phyloP scores from a whole-genome alignment of 2,329 filamentous ascomycete species.

The Trichoderma aggressivum region DNA sequence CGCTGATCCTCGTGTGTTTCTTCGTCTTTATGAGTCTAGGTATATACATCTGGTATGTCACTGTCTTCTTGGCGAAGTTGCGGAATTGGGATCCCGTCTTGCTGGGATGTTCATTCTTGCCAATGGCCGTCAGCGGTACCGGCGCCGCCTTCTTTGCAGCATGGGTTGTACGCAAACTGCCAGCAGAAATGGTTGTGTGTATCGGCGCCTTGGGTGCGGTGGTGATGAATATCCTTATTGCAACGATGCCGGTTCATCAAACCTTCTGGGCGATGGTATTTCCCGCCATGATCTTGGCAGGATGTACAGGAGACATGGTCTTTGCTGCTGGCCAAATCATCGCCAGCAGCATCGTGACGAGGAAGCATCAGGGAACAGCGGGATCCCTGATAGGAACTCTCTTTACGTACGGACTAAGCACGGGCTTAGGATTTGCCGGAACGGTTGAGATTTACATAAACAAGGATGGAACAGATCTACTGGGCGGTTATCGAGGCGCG shows the following conservation, averaged over 20 bases:
- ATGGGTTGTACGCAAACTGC: background rate
- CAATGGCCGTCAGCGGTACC: background rate
- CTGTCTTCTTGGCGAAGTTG: background rate
- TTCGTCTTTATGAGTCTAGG: background rate
- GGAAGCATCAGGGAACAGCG: background rate
- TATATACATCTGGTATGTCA: background rate
- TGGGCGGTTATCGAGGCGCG: background rate
- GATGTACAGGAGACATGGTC: constrained; percentile 1
- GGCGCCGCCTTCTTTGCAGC: background rate
- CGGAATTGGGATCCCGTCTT: background rate
- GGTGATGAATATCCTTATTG: background rate
- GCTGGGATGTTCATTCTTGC: background rate
- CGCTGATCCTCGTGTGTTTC: background rate
- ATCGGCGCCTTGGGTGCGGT: background rate
- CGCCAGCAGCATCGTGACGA: background rate
- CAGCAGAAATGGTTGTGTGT: background rate
- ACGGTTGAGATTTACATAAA: background rate
- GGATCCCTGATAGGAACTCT: background rate
- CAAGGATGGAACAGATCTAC: background rate
- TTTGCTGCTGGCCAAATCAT: constrained; percentile 5
- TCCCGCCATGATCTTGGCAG: background rate
- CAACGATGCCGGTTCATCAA: background rate
- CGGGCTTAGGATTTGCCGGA: background rate
- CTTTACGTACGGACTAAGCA: background rate
- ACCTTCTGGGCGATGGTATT: background rate